Evolutionary conservation across 495 filamentous ascomycete genomes (phyloP).

Genomic region (Pyrenula aspistea): DNA sequence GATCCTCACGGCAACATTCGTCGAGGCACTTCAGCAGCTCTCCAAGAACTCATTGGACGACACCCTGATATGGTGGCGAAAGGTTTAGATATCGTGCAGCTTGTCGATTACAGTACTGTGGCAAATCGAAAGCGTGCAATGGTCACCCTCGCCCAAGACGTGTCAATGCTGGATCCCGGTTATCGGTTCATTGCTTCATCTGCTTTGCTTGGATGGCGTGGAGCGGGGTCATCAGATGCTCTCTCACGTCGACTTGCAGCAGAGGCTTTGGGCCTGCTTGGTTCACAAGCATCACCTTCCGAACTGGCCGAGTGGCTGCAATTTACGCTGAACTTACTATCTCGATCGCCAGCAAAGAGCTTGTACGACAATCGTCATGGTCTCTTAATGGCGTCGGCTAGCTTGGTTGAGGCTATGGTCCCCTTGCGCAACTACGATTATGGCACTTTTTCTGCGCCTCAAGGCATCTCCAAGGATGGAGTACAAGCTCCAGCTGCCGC

Average conservation of each 20-base stretch:
- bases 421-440: neutral
- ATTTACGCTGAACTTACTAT: neutral
- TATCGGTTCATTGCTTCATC: constrained; percentile 63
- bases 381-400: neutral
- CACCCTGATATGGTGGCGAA: constrained; percentile 73
- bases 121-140: constrained; percentile 76
- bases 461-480: neutral
- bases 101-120: constrained; percentile 86
- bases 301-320: neutral
- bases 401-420: neutral
- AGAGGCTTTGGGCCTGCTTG: neutral
- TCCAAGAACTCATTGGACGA: constrained; percentile 88
- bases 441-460: neutral
- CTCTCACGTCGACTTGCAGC: constrained; percentile 54
- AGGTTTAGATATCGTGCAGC: constrained; percentile 76
- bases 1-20: constrained; percentile 90
- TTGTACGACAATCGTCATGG: constrained; percentile 1
- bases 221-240: constrained; percentile 64
- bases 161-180: constrained; percentile 44
- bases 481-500: neutral
- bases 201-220: constrained; percentile 76
- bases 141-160: constrained; percentile 56
- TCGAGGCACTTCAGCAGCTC: constrained; percentile 78
- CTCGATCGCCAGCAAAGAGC: neutral
- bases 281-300: neutral